Conservation (phyloP, 139 green algal genomes). For the Chlorella sp. region DNA sequence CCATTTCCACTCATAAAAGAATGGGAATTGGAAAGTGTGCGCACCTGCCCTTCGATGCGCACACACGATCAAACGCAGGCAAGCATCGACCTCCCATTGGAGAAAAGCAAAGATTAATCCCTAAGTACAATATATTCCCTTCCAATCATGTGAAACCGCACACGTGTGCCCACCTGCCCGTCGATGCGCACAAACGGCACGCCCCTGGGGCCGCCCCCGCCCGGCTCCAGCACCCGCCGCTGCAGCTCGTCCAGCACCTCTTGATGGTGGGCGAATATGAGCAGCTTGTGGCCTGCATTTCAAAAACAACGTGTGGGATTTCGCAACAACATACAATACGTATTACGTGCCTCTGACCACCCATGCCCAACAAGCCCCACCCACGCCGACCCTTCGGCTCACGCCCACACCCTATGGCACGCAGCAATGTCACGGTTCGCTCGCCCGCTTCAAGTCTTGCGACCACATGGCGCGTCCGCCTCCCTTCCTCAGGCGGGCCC, state of each 20-base stretch:
- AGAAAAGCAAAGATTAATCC: too few species aligned
- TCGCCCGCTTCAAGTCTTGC: too few species aligned
- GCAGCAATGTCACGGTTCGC: too few species aligned
- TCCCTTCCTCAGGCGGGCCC: too few species aligned
- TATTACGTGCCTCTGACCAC: neutral
- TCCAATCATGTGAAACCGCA: too few species aligned
- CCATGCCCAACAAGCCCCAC: neutral
- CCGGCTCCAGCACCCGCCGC: constrained; percentile 1
- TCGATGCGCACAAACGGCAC: constrained; percentile 63
- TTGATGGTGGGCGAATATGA: constrained; percentile 76
- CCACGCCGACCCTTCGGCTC: neutral
- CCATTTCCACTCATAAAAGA: too few species aligned
- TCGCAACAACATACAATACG: too few species aligned
- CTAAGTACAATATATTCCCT: too few species aligned
- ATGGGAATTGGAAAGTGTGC: too few species aligned
- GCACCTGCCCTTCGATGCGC: neutral
- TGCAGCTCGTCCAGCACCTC: constrained; percentile 56
- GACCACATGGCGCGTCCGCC: too few species aligned
- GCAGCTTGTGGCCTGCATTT: constrained; percentile 53
- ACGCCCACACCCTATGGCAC: neutral
- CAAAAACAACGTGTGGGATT: neutral
- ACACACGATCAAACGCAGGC: too few species aligned
- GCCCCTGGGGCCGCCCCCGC: neutral
- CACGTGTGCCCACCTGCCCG: constrained; percentile 44
- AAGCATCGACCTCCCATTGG: too few species aligned